These are phyloP conservation scores for Chlorella sp. DNA, from an alignment of 139 green algal genomes.

Conservation along the genomic window DNA sequence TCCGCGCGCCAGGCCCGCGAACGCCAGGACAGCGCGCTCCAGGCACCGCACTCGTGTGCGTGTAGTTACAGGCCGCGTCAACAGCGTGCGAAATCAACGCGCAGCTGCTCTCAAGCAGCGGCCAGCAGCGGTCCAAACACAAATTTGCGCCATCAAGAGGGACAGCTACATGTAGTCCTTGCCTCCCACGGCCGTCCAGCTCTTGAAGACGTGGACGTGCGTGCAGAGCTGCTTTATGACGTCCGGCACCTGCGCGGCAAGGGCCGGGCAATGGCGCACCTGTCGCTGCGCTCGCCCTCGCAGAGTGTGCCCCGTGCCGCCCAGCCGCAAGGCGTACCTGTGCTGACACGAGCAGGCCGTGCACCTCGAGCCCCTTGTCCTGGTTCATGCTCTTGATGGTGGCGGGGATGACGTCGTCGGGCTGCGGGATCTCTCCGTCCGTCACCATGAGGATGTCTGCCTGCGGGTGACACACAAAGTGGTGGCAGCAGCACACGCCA, in stretches of 20 bases:
- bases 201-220: constrained; percentile 82
- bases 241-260: constrained; percentile 31
- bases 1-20: too few relatives aligned
- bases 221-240: constrained; percentile 75
- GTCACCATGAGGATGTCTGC: constrained; percentile 93
- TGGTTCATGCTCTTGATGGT: constrained; percentile 28
- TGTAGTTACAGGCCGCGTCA: too few relatives aligned
- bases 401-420: constrained; percentile 37
- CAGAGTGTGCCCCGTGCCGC: not conserved
- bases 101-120: too few relatives aligned
- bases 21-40: too few relatives aligned
- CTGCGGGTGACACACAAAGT: constrained; percentile 20
- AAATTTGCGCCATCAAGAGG: too few relatives aligned
- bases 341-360: constrained; percentile 76
- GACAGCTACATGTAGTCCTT: constrained; percentile 43
- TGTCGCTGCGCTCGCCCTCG: not conserved
- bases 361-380: constrained; percentile 62
- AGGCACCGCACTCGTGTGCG: too few relatives aligned
- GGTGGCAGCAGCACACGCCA: not conserved
- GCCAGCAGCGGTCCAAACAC: too few relatives aligned
- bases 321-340: not conserved
- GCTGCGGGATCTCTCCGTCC: constrained; percentile 79
- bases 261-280: not conserved
- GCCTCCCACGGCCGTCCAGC: constrained; percentile 67
- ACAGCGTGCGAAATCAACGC: too few relatives aligned